These are phyloP conservation scores for Beauveria pseudobassiana DNA, from an alignment of 2,329 filamentous ascomycete genomes.

Conservation along the genomic window DNA sequence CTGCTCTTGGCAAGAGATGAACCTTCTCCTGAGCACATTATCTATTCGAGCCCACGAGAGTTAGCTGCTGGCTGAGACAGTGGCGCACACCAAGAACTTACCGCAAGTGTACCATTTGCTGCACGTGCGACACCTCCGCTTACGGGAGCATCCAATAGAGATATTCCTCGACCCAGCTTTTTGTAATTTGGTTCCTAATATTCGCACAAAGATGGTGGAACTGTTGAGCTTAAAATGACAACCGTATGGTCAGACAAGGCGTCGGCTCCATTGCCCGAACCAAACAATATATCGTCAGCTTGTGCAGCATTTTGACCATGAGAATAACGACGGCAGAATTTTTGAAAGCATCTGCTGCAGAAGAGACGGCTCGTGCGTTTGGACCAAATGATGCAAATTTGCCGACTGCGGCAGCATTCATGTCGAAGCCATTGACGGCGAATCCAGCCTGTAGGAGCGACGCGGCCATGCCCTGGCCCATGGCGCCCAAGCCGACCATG, in stretches of 20 bases:
- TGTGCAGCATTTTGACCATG: slow-evolving; percentile 31
- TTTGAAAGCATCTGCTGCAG: slow-evolving; percentile 22
- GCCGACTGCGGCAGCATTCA: slow-evolving; percentile 22
- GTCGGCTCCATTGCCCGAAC: slow-evolving; percentile 20
- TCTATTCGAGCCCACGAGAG: slow-evolving; percentile 14
- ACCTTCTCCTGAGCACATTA: slow-evolving; percentile 25
- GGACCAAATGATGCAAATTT: slow-evolving; percentile 21
- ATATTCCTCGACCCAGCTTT: slow-evolving; percentile 20
- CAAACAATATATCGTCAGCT: slow-evolving; percentile 26
- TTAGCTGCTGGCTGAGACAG: background rate
- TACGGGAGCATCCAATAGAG: slow-evolving; percentile 29
- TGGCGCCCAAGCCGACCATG: slow-evolving; percentile 30
- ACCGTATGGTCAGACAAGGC: slow-evolving; percentile 21
- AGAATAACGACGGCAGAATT: slow-evolving; percentile 25
- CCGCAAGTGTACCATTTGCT: slow-evolving; percentile 28
- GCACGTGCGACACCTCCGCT: slow-evolving; percentile 30
- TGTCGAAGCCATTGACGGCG: slow-evolving; percentile 26
- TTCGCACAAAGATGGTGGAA: slow-evolving; percentile 24
- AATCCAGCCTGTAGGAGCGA: slow-evolving; percentile 26
- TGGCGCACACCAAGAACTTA: slow-evolving; percentile 12
- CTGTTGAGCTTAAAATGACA: slow-evolving; percentile 29
- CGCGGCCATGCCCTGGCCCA: slow-evolving; percentile 31
- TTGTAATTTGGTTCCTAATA: slow-evolving; percentile 17
- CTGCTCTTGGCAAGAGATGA: slow-evolving; percentile 18
- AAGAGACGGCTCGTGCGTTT: slow-evolving; percentile 17